Conservation (phyloP, 495 filamentous ascomycete species). For the Aspergillus funiculosus region DNA sequence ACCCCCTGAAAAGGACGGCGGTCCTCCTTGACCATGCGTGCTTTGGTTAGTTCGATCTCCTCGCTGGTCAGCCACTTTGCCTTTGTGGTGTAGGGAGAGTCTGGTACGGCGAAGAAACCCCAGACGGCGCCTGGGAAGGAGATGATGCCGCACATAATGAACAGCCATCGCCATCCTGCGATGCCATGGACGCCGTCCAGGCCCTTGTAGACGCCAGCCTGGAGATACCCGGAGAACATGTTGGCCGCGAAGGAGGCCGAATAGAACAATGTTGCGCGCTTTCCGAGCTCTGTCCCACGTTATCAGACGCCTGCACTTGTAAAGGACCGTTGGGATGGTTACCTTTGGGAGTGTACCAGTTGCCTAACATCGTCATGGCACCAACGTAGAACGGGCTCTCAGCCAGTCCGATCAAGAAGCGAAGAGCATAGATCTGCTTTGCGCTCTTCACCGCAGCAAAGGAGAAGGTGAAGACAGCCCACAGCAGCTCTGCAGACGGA, state of each 20-base stretch:
- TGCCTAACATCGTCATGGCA: neutral
- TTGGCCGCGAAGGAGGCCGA: conserved; percentile 44
- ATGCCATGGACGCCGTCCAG: conserved; percentile 43
- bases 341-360: conserved; percentile 3
- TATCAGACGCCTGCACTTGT: neutral
- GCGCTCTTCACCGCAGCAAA: conserved; percentile 4
- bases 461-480: conserved; percentile 4
- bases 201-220: conserved; percentile 36
- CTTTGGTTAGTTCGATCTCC: conserved; percentile 28
- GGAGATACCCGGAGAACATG: conserved; percentile 28
- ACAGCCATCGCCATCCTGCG: conserved; percentile 50
- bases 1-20: too few species aligned
- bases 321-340: too few species aligned
- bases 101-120: conserved; percentile 34
- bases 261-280: conserved; percentile 20
- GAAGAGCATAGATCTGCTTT: neutral
- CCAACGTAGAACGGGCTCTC: neutral
- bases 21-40: conserved; percentile 1
- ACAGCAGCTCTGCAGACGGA: conserved; percentile 3
- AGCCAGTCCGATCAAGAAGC: neutral
- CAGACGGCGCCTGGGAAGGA: conserved; percentile 43
- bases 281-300: neutral
- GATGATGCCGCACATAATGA: conserved; percentile 45
- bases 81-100: conserved; percentile 40
- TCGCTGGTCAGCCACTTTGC: conserved; percentile 29